Conservation (phyloP, 1,139 yeast genomes). For the Blastobotrys arbuscula region DNA sequence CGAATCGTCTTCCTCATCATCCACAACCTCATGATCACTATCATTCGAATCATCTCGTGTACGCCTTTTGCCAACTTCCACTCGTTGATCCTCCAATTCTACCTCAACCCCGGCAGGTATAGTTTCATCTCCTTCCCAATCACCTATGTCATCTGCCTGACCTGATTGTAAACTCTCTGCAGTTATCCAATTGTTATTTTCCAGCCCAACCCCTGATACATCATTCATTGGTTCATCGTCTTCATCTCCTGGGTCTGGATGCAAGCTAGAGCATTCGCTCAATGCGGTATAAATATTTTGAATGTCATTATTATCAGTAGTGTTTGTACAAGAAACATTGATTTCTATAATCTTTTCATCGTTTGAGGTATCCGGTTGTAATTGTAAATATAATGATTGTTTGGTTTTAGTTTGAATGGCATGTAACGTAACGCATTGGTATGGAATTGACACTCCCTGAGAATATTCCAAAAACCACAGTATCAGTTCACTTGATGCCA, state of each 20-base stretch:
- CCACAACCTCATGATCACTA: slow-evolving; percentile 10
- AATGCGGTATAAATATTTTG: slow-evolving; percentile 37
- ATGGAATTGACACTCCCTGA: slow-evolving; percentile 24
- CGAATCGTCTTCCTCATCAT: slow-evolving; percentile 18
- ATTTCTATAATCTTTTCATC: background rate
- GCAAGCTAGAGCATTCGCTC: slow-evolving; percentile 53
- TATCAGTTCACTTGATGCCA: slow-evolving; percentile 18
- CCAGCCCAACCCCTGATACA: slow-evolving; percentile 8
- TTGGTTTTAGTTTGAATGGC: slow-evolving; percentile 24
- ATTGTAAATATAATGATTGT: slow-evolving; percentile 24
- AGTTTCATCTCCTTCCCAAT: slow-evolving; percentile 16
- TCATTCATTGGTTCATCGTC: slow-evolving; percentile 30
- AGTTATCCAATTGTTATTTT: slow-evolving; percentile 13
- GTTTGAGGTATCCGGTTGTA: slow-evolving; percentile 16
- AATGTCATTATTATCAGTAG: slow-evolving; percentile 16
- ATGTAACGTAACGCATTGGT: slow-evolving; percentile 27
- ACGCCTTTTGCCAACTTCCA: slow-evolving; percentile 17
- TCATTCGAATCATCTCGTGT: slow-evolving; percentile 14
- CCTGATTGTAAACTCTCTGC: slow-evolving; percentile 18
- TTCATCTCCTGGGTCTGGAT: slow-evolving; percentile 27
- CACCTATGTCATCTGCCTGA: slow-evolving; percentile 26
- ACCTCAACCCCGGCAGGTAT: slow-evolving; percentile 23
- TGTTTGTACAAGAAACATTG: background rate
- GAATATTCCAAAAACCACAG: slow-evolving; percentile 23
- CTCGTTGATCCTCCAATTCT: slow-evolving; percentile 16